A percentile compares a stretch with the other conserved stretches of the same genome.
Evolutionary conservation across 306 rosid species (phyloP).

Genomic region (Vigna radiata): DNA sequence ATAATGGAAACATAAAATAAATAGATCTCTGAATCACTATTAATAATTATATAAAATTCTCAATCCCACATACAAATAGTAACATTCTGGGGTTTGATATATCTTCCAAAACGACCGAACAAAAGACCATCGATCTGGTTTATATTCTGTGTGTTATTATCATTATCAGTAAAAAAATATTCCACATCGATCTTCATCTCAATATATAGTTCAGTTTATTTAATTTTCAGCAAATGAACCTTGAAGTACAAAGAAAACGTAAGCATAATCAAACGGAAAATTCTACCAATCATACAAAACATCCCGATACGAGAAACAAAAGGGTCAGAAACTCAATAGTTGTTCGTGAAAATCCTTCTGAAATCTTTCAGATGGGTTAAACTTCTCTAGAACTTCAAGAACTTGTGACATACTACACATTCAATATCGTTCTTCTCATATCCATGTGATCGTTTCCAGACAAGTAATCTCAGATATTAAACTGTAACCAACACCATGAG

Average conservation of each 20-base stretch:
- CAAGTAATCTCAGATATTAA: neutral
- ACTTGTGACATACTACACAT: neutral
- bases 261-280: neutral
- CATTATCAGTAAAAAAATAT: neutral
- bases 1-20: neutral
- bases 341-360: neutral
- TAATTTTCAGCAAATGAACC: neutral
- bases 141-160: neutral
- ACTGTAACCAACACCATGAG: constrained; percentile 7
- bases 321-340: no score
- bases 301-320: no score
- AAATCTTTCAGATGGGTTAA: neutral
- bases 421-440: neutral
- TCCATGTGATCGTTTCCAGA: neutral
- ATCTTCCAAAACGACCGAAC: neutral
- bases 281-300: neutral
- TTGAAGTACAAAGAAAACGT: constrained; percentile 11
- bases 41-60: neutral
- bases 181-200: neutral
- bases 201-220: neutral
- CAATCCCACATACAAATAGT: neutral
- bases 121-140: neutral
- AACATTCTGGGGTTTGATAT: neutral
- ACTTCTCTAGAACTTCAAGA: neutral
- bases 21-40: no score